Base-by-base conservation (phyloP, 768 basidiomycete species). In the Rhizopogon vinicolor region DNA sequence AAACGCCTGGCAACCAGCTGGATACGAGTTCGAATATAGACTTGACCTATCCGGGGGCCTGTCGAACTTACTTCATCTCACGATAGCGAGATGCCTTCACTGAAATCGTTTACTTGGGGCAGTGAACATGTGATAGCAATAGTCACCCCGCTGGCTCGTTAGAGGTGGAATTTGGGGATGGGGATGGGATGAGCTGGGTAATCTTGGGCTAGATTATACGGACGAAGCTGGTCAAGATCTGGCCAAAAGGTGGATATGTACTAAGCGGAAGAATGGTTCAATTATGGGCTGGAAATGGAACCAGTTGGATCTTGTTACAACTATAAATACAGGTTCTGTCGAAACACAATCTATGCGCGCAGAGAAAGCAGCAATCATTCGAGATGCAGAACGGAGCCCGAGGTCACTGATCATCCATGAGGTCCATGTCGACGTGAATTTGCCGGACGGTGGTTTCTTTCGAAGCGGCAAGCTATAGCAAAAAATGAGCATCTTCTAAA, bases 161-260 rank as follows among this genome's bases (percentile, higher is more conserved):
- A 12, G 58, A 52, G 7, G 57, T 62, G 1, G 78, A 59, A 79
- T 95, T 0, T 90, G 84, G 82, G 90, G 84, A 0, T 97, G 95
- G 91, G 95, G 96, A 0, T 98, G 96, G 95, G 98, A 98, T 68
- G 96, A 98, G 68, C 96, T 97, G 66, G 96, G 96, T 7, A 98
- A 97, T 68, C 75, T 98, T 28, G 93, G 91, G 0, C 64, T 83
- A 19, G 87, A 85, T 0, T 73, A 77, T 37, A 82, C 81, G 4
- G 71, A 75, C 3, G 86, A 28, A 64, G 14, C 86, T 87, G 14
- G 66, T 72, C 10, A 79, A 71, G 58, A 64, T 90, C 10, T 87
- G 87, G 83, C 78, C 83, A 0, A 61, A 63, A 7, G 41, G 41
- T 53, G 16, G 55, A 59, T 16, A 57, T 18, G 18, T 53, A 52